Base-by-base conservation (phyloP, 345 rosid genomes). In the Brassica rapa region DNA sequence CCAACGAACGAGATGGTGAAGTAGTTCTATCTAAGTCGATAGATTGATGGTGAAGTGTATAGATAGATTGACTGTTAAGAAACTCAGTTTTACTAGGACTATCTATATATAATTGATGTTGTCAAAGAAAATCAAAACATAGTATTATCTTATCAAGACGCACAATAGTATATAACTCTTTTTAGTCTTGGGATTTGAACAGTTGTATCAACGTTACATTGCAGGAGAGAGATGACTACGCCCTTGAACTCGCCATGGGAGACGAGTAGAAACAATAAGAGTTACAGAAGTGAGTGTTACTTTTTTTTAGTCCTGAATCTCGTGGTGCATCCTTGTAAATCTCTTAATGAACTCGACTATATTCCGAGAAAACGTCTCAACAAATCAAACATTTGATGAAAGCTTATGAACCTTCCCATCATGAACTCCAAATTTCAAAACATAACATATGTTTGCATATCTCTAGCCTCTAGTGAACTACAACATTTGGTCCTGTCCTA, bases 171-270 rank as follows among this genome's bases (percentile, higher is more conserved):
- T 4, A 30, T 5, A 30, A 41, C 8, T 41, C 49, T 41, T 41
- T 11, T 1, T 43, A 43, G 53, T 66, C 27, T 66, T 41, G 16
- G 16, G 2, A 11, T 27, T 41, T 68, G 67, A 21, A 77, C 63
- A 2, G 71, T 9, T 1, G 46, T 39, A 29, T 62, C 6, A n/a
- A 62, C 69, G 68, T 63, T 32, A 12, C 19, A 12, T 0, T 60
- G 81, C 91, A 94, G 97, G 98, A 94, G 65, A 88, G 97, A 77
- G 98, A 94, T 15, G 97, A 94, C 77, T 94, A 92, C 69, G 98
- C 98, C 10, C 82, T 94, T 71, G 98, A 94, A 87, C 82, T 94
- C 62, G 97, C 98, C 64, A 82, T 88, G 92, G 97, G 78, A 67
- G 98, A 94, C 75, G 98, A 94, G 78, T 94, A 81, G 82, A 70